Base-by-base conservation (phyloP, 306 rosid genomes). In the Herpetospermum pedunculosum region DNA sequence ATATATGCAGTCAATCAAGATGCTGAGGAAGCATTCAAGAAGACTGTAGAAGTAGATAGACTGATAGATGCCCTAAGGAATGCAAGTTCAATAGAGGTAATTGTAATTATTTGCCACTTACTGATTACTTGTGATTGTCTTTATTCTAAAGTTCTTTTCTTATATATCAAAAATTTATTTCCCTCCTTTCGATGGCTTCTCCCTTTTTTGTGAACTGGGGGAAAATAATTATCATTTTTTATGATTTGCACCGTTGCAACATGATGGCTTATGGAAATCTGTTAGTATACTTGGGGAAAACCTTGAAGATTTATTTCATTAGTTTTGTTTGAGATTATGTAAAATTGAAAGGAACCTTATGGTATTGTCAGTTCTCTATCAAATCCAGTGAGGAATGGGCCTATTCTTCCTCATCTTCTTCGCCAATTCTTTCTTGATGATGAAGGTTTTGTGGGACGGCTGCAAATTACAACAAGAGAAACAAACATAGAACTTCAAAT, bases 1-100 rank as follows among this genome's bases (percentile, higher is more conserved):
- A 87, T 90, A 79, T 87, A 86, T 90, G 97, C 91, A 88, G 97
- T 83, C 86, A 86, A 82, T 84, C 92, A 88, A 81, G 97, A 86
- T 67, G 85, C 97, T 2, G 96, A 93, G 78, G 97, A 85, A 72
- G 90, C 98, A 77, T 90, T 93, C 80, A 93, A 86, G 80, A 87
- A 87, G 85, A 90, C 97, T 0, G 97, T 93, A 16, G 97, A 82
- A 86, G 84, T 90, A 52, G 98, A 93, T 83, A 84, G 82, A 72
- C 87, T 93, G 73, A 93, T 93, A 75, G 98, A 93, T 78, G 70
- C 75, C 80, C 86, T 93, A 72, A 86, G 97, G 75, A 85, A 87
- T 52, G 84, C 94, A 82, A 89, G 84, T 84, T 86, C 96, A 79
- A 80, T 30, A 2, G 86, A 89, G 83, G 98, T 86, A 80, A 75